Conservation (phyloP, 495 filamentous ascomycete genomes). For the Rhizodiscina lignyota region DNA sequence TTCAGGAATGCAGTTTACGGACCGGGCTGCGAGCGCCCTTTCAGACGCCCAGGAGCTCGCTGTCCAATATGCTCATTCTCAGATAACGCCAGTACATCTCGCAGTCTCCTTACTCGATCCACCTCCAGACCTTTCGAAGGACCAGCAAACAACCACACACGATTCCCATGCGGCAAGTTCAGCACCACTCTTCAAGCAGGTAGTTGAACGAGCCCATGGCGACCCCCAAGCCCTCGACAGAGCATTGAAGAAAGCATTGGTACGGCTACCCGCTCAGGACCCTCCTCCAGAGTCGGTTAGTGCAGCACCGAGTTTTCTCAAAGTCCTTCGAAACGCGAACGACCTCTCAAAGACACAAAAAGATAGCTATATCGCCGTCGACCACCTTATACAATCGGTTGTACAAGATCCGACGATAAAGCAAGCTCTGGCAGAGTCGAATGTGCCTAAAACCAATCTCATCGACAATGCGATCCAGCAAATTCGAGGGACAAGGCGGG, state of each 20-base stretch:
- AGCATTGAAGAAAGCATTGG: constrained; percentile 74
- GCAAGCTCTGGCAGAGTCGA: constrained; percentile 60
- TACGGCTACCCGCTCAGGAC: constrained; percentile 83
- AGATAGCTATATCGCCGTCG: constrained; percentile 82
- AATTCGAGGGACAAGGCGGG: constrained; percentile 77
- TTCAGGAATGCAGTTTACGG: constrained; percentile 65
- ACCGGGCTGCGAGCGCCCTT: constrained; percentile 74
- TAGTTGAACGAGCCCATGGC: constrained; percentile 83
- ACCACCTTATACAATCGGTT: constrained; percentile 76
- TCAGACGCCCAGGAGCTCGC: constrained; percentile 71
- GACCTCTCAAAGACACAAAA: constrained; percentile 94
- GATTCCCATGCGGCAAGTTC: constrained; percentile 38
- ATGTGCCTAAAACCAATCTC: constrained; percentile 80
- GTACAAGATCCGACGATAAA: constrained; percentile 64
- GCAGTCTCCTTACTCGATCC: constrained; percentile 81
- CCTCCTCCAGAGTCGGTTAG: constrained; percentile 79
- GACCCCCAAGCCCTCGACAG: constrained; percentile 80
- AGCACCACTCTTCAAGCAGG: constrained; percentile 74
- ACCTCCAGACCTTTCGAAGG: constrained; percentile 55
- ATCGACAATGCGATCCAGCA: constrained; percentile 74
- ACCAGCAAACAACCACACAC: constrained; percentile 46
- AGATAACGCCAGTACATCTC: constrained; percentile 76
- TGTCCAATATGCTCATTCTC: constrained; percentile 75
- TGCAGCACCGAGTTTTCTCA: constrained; percentile 63
- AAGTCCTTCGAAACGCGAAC: constrained; percentile 62